Percentiles rank a stretch among this genome's conserved stretches.
Conservation (phyloP, 192 early-diverging fungal genomes). For the Backusella morwellensis region DNA sequence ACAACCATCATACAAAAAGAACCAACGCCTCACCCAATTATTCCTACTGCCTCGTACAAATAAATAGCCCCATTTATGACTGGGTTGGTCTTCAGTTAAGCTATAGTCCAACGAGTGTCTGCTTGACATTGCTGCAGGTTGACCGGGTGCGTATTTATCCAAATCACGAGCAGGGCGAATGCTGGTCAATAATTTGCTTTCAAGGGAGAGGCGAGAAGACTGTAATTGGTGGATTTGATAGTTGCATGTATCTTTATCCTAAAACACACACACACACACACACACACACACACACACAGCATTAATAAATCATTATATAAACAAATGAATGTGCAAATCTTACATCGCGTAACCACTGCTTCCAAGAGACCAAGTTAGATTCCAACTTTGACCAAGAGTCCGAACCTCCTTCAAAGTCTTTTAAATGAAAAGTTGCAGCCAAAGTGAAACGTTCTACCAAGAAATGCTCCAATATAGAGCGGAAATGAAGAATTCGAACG, state of each 20-base stretch:
- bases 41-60: constrained; percentile 19
- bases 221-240: constrained; percentile 33
- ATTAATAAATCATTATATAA: background rate
- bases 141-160: constrained; percentile 21
- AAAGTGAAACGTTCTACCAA: constrained; percentile 41
- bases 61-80: constrained; percentile 28
- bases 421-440: constrained; percentile 26
- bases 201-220: constrained; percentile 29
- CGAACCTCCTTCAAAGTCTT: constrained; percentile 39
- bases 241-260: constrained; percentile 38
- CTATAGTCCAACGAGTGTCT: constrained; percentile 11
- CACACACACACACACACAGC: background rate
- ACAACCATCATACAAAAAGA: constrained; percentile 54
- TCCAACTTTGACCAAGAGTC: constrained; percentile 47
- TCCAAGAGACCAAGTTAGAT: constrained; percentile 36
- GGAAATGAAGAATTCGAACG: constrained; percentile 50
- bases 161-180: constrained; percentile 28
- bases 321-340: background rate
- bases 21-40: constrained; percentile 54
- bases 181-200: constrained; percentile 25
- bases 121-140: background rate
- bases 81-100: constrained; percentile 22
- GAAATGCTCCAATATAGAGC: constrained; percentile 38
- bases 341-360: constrained; percentile 39
- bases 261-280: background rate